Percentiles rank a stretch among this genome's conserved stretches.
phyloP scores from a whole-genome alignment of 139 green algal species.

The Chlamydomonas eustigma region DNA sequence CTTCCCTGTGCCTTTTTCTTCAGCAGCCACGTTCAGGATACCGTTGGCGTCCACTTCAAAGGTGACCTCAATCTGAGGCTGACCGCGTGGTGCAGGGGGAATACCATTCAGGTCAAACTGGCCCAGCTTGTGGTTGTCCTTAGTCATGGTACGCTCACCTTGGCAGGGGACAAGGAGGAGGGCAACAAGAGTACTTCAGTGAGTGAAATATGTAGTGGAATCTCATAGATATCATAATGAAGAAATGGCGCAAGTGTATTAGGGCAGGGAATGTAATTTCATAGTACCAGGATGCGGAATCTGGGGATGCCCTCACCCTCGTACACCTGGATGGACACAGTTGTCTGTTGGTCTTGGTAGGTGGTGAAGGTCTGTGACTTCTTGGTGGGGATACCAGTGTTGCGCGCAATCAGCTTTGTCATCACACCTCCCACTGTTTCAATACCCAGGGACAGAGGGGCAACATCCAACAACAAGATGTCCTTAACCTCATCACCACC shows the following conservation, averaged over 20 bases:
- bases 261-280: too few species aligned
- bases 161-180: too few species aligned
- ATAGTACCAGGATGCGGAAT: too few species aligned
- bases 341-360: conserved; percentile 95
- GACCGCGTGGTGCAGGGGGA: conserved; percentile 75
- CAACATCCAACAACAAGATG: conserved; percentile 42
- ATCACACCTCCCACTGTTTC: conserved; percentile 91
- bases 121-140: conserved; percentile 94
- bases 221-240: too few species aligned
- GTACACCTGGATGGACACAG: conserved; percentile 77
- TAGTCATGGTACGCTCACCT: conserved; percentile 88
- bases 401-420: conserved; percentile 91
- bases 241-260: too few species aligned
- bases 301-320: conserved; percentile 32
- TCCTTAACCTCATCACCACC: conserved; percentile 32
- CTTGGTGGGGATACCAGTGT: conserved; percentile 94
- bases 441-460: conserved; percentile 87
- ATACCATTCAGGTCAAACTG: conserved; percentile 78
- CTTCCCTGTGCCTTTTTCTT: conserved; percentile 82
- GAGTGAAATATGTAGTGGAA: too few species aligned
- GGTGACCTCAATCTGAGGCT: conserved; percentile 83
- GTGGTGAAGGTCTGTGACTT: conserved; percentile 98
- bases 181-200: too few species aligned
- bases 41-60: conserved; percentile 86
- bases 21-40: conserved; percentile 84